phyloP scores from a whole-genome alignment of 495 filamentous ascomycete genomes.

The Aspergillus sclerotioniger region DNA sequence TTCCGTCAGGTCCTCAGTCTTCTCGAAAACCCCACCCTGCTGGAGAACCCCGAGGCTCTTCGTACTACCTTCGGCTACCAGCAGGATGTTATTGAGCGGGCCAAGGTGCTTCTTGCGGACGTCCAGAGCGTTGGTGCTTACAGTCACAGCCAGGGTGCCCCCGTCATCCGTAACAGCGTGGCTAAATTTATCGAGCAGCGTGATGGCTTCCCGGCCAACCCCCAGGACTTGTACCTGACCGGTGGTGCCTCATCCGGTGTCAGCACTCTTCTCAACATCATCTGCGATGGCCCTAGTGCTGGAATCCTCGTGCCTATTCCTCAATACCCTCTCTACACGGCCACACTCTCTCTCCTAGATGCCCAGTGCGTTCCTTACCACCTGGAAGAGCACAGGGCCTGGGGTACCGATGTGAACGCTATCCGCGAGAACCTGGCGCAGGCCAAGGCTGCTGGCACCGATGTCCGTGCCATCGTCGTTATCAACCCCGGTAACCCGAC shows the following conservation, averaged over 20 bases:
- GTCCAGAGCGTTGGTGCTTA: conserved; percentile 94
- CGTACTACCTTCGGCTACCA: conserved; percentile 72
- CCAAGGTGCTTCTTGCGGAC: conserved; percentile 71
- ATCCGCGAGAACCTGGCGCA: conserved; percentile 68
- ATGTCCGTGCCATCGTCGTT: conserved; percentile 88
- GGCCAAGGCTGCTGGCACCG: conserved; percentile 71
- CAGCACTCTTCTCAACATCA: conserved; percentile 84
- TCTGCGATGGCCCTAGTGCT: conserved; percentile 74
- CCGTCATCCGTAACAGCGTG: conserved; percentile 80
- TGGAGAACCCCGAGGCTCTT: conserved; percentile 73
- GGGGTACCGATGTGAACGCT: conserved; percentile 80
- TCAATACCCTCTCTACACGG: conserved; percentile 97
- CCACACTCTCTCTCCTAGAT: conserved; percentile 81
- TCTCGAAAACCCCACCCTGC: conserved; percentile 80
- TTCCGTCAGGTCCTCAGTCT: conserved; percentile 96
- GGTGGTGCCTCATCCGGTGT: conserved; percentile 92
- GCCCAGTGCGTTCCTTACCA: conserved; percentile 89
- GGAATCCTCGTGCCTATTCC: conserved; percentile 94
- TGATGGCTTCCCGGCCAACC: conserved; percentile 81
- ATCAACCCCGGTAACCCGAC: conserved; percentile 99
- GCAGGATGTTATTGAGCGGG: conserved; percentile 81
- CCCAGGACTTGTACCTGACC: conserved; percentile 78
- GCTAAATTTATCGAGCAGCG: conserved; percentile 89
- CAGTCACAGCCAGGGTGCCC: conserved; percentile 86
- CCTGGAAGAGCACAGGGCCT: conserved; percentile 78